These are phyloP conservation scores for Neofusicoccum sp. DNA, from an alignment of 2,329 filamentous ascomycete species.

Conservation along the genomic window DNA sequence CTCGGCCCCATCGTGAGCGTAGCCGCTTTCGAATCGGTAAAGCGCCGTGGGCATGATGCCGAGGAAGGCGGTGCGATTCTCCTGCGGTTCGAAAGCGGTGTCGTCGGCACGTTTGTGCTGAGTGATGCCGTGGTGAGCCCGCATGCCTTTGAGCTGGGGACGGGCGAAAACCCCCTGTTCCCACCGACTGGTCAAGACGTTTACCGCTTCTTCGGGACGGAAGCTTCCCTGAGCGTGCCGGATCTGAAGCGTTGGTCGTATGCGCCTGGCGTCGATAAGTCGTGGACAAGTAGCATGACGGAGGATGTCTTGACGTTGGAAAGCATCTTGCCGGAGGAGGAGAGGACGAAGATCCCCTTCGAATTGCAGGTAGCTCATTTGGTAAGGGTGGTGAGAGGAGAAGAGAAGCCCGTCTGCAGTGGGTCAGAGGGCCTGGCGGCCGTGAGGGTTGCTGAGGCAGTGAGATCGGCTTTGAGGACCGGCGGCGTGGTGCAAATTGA, in stretches of 20 bases:
- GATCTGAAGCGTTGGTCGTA: constrained; percentile 55
- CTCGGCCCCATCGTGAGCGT: constrained; percentile 54
- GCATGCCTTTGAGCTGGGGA: constrained; percentile 57
- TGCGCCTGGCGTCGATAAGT: constrained; percentile 34
- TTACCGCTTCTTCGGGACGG: constrained; percentile 56
- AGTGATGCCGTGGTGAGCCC: constrained; percentile 53
- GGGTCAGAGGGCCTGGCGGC: constrained; percentile 52
- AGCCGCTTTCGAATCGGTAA: constrained; percentile 48
- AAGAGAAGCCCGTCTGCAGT: constrained; percentile 48
- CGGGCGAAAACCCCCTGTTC: constrained; percentile 57
- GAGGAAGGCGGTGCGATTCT: constrained; percentile 59
- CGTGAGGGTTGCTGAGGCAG: constrained; percentile 53
- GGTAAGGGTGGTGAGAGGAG: constrained; percentile 46
- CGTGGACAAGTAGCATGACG: constrained; percentile 33
- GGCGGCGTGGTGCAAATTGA: constrained; percentile 21
- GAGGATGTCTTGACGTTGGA: constrained; percentile 35
- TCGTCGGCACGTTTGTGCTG: constrained; percentile 57
- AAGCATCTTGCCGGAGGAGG: constrained; percentile 28
- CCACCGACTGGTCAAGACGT: constrained; percentile 45
- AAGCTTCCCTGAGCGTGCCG: constrained; percentile 54
- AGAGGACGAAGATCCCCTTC: constrained; percentile 45
- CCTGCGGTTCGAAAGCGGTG: constrained; percentile 53
- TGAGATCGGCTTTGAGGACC: constrained; percentile 45
- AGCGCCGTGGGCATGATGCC: constrained; percentile 48
- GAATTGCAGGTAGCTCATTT: constrained; percentile 55